A percentile compares a stretch with the other conserved stretches of the same genome.
Evolutionary conservation across 345 rosid genomes (phyloP).

Genomic region (Euphorbia pulcherrima): DNA sequence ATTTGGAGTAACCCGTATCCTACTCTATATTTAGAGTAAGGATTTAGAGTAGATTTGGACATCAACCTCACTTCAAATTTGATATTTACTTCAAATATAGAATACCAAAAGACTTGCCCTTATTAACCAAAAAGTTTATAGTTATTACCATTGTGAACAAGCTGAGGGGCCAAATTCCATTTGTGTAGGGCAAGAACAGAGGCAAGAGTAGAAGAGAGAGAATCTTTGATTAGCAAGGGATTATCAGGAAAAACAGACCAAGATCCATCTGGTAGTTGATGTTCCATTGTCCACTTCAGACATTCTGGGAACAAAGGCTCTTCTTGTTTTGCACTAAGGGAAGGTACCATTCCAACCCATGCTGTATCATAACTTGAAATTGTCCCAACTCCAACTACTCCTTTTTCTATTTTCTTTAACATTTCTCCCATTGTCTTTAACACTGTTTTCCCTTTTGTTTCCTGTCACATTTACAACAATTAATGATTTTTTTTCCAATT

Average conservation of each 20-base stretch:
- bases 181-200: background rate
- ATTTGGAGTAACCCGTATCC: too few relatives aligned
- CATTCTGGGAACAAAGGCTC: background rate
- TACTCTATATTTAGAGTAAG: too few relatives aligned
- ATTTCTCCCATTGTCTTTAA: background rate
- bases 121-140: too few relatives aligned
- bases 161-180: background rate
- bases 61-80: too few relatives aligned
- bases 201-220: conserved; percentile 7
- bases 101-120: too few relatives aligned
- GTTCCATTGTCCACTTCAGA: background rate
- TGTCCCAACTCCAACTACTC: background rate
- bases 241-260: background rate
- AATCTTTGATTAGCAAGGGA: background rate
- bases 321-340: background rate
- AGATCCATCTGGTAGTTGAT: background rate
- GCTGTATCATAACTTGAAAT: background rate
- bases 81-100: too few relatives aligned
- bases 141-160: background rate
- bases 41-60: too few relatives aligned
- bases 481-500: too few relatives aligned
- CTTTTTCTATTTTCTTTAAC: background rate
- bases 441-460: background rate
- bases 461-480: background rate
- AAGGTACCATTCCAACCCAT: background rate